Evolutionary conservation across 176 grass and related monocot genomes (phyloP).

Genomic region (Alopecurus myosuroides): DNA sequence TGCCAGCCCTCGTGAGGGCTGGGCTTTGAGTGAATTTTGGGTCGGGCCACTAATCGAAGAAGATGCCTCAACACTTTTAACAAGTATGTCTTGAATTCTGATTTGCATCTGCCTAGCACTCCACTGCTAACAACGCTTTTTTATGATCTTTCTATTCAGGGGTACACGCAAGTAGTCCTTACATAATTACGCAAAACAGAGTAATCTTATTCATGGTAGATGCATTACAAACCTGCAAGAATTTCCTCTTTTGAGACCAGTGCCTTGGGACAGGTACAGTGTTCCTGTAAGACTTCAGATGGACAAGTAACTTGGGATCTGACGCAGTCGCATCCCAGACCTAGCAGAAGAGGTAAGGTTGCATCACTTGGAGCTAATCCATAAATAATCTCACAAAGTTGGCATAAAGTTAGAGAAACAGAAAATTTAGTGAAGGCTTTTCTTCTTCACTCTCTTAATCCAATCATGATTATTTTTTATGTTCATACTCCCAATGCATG

Average conservation of each 20-base stretch:
- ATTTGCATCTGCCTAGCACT: not conserved
- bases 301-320: constrained; percentile 79
- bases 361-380: not conserved
- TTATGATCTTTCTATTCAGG: not conserved
- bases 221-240: constrained; percentile 70
- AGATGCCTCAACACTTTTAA: not conserved
- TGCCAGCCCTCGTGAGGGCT: not conserved
- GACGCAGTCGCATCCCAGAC: constrained; percentile 89
- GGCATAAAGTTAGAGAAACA: not conserved
- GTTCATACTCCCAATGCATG: not conserved
- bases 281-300: constrained; percentile 81
- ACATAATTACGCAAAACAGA: constrained; percentile 11
- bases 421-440: not conserved
- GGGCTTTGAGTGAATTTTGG: not conserved
- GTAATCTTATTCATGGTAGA: not conserved
- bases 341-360: constrained; percentile 27
- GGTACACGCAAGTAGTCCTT: not conserved
- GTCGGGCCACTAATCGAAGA: not conserved
- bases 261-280: constrained; percentile 91
- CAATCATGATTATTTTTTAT: not conserved
- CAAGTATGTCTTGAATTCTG: not conserved
- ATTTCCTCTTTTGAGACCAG: constrained; percentile 91
- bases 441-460: not conserved
- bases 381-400: not conserved
- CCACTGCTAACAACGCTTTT: not conserved